A percentile compares a stretch with the other conserved stretches of the same genome.
phyloP scores from a whole-genome alignment of 2,329 filamentous ascomycete genomes.

The Paraconiothyrium brasiliense region DNA sequence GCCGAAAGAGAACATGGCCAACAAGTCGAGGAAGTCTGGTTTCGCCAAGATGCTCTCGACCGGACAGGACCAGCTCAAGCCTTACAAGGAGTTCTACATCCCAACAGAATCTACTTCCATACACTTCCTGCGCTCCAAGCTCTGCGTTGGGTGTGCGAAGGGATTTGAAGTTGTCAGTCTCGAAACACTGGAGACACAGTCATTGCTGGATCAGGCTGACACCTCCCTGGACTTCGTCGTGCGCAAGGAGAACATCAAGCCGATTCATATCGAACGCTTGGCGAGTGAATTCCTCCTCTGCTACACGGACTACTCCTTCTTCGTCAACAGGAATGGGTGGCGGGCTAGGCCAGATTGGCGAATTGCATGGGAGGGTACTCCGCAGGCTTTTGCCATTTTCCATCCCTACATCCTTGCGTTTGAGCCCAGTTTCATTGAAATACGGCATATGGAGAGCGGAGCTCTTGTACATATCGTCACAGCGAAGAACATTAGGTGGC shows the following conservation, averaged over 20 bases:
- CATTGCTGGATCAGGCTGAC: slow-evolving; percentile 94
- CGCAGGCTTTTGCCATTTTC: slow-evolving; percentile 90
- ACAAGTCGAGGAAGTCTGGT: slow-evolving; percentile 94
- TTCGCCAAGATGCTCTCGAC: slow-evolving; percentile 94
- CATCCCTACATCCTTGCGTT: slow-evolving; percentile 98
- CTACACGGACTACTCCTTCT: slow-evolving; percentile 99
- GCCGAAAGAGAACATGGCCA: slow-evolving; percentile 92
- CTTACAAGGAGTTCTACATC: slow-evolving; percentile 90
- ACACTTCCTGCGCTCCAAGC: slow-evolving; percentile 94
- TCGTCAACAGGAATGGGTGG: slow-evolving; percentile 98
- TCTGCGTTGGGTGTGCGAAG: slow-evolving; percentile 93
- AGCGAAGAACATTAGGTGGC: slow-evolving; percentile 95
- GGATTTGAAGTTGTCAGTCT: slow-evolving; percentile 97
- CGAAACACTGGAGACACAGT: slow-evolving; percentile 97
- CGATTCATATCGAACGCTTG: slow-evolving; percentile 96
- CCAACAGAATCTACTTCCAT: slow-evolving; percentile 98
- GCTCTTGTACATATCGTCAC: slow-evolving; percentile 93
- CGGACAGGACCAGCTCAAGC: slow-evolving; percentile 92
- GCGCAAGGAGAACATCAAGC: slow-evolving; percentile 89
- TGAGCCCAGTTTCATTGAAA: slow-evolving; percentile 96
- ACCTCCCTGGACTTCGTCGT: slow-evolving; percentile 98
- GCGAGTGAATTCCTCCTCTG: slow-evolving; percentile 97
- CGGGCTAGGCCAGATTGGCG: slow-evolving; percentile 94
- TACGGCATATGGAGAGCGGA: slow-evolving; percentile 92
- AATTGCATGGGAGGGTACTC: slow-evolving; percentile 96